Base-by-base conservation (phyloP, 2,329 filamentous ascomycete genomes). In the Meredithiella fracta region DNA sequence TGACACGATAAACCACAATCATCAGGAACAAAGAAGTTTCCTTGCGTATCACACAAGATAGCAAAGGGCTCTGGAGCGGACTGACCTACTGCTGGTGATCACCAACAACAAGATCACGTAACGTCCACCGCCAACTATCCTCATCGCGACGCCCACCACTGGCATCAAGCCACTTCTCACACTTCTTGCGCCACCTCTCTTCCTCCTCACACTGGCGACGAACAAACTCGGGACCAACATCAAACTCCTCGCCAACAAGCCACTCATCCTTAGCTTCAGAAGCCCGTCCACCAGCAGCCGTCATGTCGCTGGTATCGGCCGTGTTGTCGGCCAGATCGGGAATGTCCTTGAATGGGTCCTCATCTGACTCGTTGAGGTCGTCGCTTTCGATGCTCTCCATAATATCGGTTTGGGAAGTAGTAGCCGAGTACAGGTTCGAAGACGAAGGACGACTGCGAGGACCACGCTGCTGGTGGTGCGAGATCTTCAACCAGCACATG, bases 401-500 rank as follows among this genome's bases (percentile, higher is more conserved):
- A 6, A 69, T 66, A 17, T 78, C 73, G 8, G 69, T 67, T 17
- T 78, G 57, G 20, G 57, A 55, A 40, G 53, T 54, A n/a, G 53
- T 50, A n/a, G 57, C 53, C 26, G 53, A 55, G 49, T 55, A 50
- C 20, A 58, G 40, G 29, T 58, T 58, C 3, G 57, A 58, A 22
- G 38, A 55, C 3, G 57, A 58, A 23, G 49, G 57, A 7, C 57
- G 49, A 22, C 47, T 52, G n/a, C 53, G 38, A 22, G 42, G 53
- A 25, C 57, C 57, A 34, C 53, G 53, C 29, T 74, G 66, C 17
- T 72, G 49, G 49, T 75, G 53, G 29, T 58, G 67, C 50, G 75
- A 73, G 60, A 92, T 73, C 68, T 95, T 96, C 57, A 97, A 76
- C 92, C 92, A 98, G 67, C 89, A 94, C 91, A 98, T 97, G 63